Evolutionary conservation across 2,329 filamentous ascomycete species (phyloP).

Genomic region (Boeremia exigua): DNA sequence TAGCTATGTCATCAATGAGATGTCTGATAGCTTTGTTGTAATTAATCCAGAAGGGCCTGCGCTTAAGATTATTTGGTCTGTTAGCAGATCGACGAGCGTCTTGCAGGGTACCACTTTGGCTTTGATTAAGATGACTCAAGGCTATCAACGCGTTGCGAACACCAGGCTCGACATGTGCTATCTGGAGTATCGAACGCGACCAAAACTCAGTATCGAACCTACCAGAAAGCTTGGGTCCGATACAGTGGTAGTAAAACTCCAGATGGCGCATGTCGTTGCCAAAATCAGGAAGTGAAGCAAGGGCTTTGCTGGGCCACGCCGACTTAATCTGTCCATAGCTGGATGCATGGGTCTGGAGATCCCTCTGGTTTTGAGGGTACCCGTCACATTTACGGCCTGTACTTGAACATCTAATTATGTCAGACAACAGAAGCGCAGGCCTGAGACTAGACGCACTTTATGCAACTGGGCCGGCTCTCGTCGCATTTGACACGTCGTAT

Average conservation of each 20-base stretch:
- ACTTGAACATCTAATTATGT: constrained; percentile 26
- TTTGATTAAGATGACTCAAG: constrained; percentile 42
- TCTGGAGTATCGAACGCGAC: constrained; percentile 49
- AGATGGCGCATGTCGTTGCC: constrained; percentile 22
- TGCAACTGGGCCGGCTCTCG: constrained; percentile 29
- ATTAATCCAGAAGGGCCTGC: constrained; percentile 42
- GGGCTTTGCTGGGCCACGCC: not conserved
- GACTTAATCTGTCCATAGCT: not conserved
- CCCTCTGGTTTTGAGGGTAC: constrained; percentile 12
- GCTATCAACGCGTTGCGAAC: constrained; percentile 52
- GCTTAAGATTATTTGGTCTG: not conserved
- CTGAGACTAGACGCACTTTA: constrained; percentile 18
- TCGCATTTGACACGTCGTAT: constrained; percentile 35
- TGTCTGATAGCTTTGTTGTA: constrained; percentile 50
- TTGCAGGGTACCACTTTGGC: constrained; percentile 11
- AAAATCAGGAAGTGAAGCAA: constrained; percentile 8
- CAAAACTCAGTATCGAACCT: constrained; percentile 47
- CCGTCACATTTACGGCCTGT: constrained; percentile 35
- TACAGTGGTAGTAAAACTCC: constrained; percentile 53
- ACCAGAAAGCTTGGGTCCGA: constrained; percentile 43
- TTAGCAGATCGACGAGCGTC: constrained; percentile 6
- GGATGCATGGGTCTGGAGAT: not conserved
- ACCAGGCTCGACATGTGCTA: constrained; percentile 48
- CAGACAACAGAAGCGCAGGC: not conserved
- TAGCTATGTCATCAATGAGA: constrained; percentile 35